A percentile compares a stretch with the other conserved stretches of the same genome.
These are phyloP conservation scores for Tolypocladium guangdongense DNA, from an alignment of 2,329 filamentous ascomycete species.

Conservation along the genomic window DNA sequence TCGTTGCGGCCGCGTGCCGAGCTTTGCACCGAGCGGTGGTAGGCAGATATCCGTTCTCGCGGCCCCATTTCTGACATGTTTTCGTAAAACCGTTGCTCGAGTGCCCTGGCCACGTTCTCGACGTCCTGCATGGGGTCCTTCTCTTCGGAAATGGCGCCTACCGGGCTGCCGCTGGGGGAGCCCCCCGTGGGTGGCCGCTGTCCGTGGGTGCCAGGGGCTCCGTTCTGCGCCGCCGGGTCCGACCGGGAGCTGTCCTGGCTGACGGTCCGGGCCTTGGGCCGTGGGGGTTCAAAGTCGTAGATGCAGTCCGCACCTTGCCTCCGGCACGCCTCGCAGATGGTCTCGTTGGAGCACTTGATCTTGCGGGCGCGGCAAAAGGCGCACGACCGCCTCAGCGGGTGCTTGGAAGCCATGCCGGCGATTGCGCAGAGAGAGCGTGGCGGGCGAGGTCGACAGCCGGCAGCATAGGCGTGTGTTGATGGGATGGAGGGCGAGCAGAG, in stretches of 20 bases:
- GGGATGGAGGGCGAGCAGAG: not conserved
- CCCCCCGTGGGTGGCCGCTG: slow-evolving; percentile 14
- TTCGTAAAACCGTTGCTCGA: slow-evolving; percentile 19
- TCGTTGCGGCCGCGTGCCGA: slow-evolving; percentile 6
- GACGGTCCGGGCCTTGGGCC: slow-evolving; percentile 16
- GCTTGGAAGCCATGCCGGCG: slow-evolving; percentile 16
- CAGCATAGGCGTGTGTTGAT: not conserved
- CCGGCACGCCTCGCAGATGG: slow-evolving; percentile 25
- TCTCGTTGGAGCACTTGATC: slow-evolving; percentile 27
- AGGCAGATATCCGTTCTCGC: slow-evolving; percentile 8
- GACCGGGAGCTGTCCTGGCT: slow-evolving; percentile 15
- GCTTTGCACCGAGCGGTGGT: slow-evolving; percentile 7
- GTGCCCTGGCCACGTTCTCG: slow-evolving; percentile 16
- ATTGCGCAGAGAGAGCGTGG: not conserved
- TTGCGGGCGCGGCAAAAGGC: slow-evolving; percentile 26
- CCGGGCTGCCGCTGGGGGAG: slow-evolving; percentile 14
- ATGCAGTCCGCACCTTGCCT: slow-evolving; percentile 25
- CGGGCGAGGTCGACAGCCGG: not conserved
- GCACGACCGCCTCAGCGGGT: slow-evolving; percentile 22
- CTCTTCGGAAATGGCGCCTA: slow-evolving; percentile 12
- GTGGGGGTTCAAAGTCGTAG: slow-evolving; percentile 24
- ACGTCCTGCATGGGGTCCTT: slow-evolving; percentile 5
- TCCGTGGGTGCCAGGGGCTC: slow-evolving; percentile 9
- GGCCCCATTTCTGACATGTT: slow-evolving; percentile 12
- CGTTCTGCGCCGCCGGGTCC: slow-evolving; percentile 6